phyloP scores from a whole-genome alignment of 352 stramenopile species.

The Pythium plurisporium region DNA sequence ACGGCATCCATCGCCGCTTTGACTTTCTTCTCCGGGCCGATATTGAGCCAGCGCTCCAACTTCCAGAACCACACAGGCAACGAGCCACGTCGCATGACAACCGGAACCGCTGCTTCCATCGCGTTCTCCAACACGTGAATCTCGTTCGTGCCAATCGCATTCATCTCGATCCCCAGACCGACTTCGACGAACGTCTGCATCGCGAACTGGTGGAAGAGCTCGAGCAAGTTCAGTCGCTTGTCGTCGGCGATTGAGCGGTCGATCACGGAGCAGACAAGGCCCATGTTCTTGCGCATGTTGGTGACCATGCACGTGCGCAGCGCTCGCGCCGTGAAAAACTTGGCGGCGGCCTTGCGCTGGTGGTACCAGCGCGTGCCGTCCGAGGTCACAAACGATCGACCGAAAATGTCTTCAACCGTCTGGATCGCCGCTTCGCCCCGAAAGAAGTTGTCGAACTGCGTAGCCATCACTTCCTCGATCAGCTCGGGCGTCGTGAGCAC shows the following conservation, averaged over 20 bases:
- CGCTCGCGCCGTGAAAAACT: slow-evolving; percentile 29
- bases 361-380: slow-evolving; percentile 27
- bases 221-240: slow-evolving; percentile 12
- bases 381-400: slow-evolving; percentile 18
- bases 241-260: not conserved
- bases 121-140: slow-evolving; percentile 38
- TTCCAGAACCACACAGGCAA: slow-evolving; percentile 48
- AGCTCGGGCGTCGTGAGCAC: slow-evolving; percentile 20
- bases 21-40: slow-evolving; percentile 39
- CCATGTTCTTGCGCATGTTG: slow-evolving; percentile 16
- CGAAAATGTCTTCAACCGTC: slow-evolving; percentile 20
- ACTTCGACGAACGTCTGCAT: slow-evolving; percentile 54
- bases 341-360: slow-evolving; percentile 27
- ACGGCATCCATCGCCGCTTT: slow-evolving; percentile 24
- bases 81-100: slow-evolving; percentile 37
- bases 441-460: slow-evolving; percentile 28
- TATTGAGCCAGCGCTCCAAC: slow-evolving; percentile 36
- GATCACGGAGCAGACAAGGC: slow-evolving; percentile 11
- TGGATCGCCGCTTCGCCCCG: slow-evolving; percentile 21
- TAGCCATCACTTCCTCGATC: slow-evolving; percentile 29
- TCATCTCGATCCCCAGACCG: slow-evolving; percentile 39
- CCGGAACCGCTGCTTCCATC: slow-evolving; percentile 27
- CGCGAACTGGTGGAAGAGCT: slow-evolving; percentile 44
- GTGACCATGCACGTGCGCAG: slow-evolving; percentile 25
- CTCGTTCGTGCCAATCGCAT: slow-evolving; percentile 29